Conservation (phyloP, 1,139 yeast genomes). For the Pichia sp. region DNA sequence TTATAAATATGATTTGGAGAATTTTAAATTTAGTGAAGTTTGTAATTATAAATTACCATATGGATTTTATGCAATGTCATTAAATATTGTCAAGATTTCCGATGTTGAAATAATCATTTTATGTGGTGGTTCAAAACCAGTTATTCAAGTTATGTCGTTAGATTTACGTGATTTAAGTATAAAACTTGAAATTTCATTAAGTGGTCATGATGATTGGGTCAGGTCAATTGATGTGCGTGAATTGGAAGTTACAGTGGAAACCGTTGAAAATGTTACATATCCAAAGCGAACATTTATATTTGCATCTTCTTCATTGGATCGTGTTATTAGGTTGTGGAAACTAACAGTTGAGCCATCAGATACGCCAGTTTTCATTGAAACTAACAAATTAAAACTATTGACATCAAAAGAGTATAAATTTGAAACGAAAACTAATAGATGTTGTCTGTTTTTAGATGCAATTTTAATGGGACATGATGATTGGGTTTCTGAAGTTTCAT, state of each 20-base stretch:
- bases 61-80: slow-evolving; percentile 60
- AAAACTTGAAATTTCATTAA: slow-evolving; percentile 42
- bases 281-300: slow-evolving; percentile 46
- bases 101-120: slow-evolving; percentile 51
- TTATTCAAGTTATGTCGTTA: slow-evolving; percentile 52
- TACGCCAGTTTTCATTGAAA: slow-evolving; percentile 41
- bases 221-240: slow-evolving; percentile 60
- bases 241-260: slow-evolving; percentile 24
- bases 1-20: slow-evolving; percentile 35
- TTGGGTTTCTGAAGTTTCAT: slow-evolving; percentile 81
- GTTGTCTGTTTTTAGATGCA: slow-evolving; percentile 66
- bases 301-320: slow-evolving; percentile 86
- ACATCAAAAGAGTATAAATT: slow-evolving; percentile 64
- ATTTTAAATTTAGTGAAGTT: slow-evolving; percentile 26
- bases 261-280: slow-evolving; percentile 5
- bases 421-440: slow-evolving; percentile 28
- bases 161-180: slow-evolving; percentile 19
- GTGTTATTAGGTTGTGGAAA: slow-evolving; percentile 85
- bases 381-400: slow-evolving; percentile 45
- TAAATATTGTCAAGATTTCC: slow-evolving; percentile 41
- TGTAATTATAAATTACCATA: slow-evolving; percentile 36
- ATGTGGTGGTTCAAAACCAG: slow-evolving; percentile 71
- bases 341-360: slow-evolving; percentile 52
- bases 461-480: slow-evolving; percentile 97
- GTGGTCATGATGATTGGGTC: slow-evolving; percentile 95